Conservation (phyloP, 768 basidiomycete species). For the Butyriboletus loyo region DNA sequence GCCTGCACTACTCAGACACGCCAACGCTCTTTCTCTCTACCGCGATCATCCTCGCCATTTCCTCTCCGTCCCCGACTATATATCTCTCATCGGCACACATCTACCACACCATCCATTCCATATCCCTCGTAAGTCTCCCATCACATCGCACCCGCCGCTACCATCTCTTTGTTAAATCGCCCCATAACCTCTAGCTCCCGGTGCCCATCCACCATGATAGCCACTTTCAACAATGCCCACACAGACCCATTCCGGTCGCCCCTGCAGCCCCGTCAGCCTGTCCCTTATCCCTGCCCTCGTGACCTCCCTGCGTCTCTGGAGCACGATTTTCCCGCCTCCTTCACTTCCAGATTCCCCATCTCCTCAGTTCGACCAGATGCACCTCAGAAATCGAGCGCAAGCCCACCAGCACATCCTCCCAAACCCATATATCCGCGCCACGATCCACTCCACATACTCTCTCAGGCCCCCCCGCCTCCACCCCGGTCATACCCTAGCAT, state of each 20-base stretch:
- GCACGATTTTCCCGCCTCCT: slow-evolving; percentile 22
- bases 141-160: background rate
- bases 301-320: slow-evolving; percentile 16
- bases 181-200: slow-evolving; percentile 6
- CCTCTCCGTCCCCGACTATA: background rate
- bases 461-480: slow-evolving; percentile 17
- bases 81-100: background rate
- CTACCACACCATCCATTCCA: background rate
- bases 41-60: slow-evolving; percentile 4
- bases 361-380: slow-evolving; percentile 38
- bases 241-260: slow-evolving; percentile 12
- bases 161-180: slow-evolving; percentile 13
- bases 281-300: slow-evolving; percentile 11
- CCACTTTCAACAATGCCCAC: background rate
- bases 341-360: slow-evolving; percentile 32
- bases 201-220: slow-evolving; percentile 19
- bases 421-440: slow-evolving; percentile 29
- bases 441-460: slow-evolving; percentile 32
- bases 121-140: slow-evolving; percentile 3
- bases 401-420: slow-evolving; percentile 23
- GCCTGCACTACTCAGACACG: slow-evolving; percentile 15
- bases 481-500: slow-evolving; percentile 21
- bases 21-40: slow-evolving; percentile 17
- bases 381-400: slow-evolving; percentile 17
- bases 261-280: slow-evolving; percentile 15